Evolutionary conservation across 805 yeast species (phyloP).

Genomic region (Metschnikowia koreensis): DNA sequence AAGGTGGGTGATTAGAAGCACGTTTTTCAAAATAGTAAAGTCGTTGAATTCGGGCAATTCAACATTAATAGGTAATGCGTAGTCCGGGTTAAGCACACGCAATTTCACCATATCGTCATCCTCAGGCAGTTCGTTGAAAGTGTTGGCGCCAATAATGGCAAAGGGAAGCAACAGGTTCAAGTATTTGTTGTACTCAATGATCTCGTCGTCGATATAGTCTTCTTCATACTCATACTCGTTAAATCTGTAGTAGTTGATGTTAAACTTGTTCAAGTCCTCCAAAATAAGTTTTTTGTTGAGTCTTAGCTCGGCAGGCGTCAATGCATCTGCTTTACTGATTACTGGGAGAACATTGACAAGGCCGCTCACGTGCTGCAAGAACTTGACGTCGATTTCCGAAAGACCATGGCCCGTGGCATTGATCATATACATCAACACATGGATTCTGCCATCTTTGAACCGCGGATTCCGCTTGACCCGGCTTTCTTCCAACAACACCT

Average conservation of each 20-base stretch:
- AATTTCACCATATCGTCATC: slow-evolving; percentile 46
- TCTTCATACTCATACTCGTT: slow-evolving; percentile 56
- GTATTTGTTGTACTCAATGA: slow-evolving; percentile 62
- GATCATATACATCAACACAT: slow-evolving; percentile 49
- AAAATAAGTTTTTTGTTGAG: slow-evolving; percentile 69
- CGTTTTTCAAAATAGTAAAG: slow-evolving; percentile 74
- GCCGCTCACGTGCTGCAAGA: slow-evolving; percentile 40
- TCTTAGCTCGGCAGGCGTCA: slow-evolving; percentile 46
- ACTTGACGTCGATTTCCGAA: slow-evolving; percentile 40
- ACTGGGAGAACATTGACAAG: slow-evolving; percentile 45
- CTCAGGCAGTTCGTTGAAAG: slow-evolving; percentile 42
- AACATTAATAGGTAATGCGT: slow-evolving; percentile 57
- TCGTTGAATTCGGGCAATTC: slow-evolving; percentile 77
- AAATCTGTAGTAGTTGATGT: slow-evolving; percentile 72
- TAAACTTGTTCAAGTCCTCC: slow-evolving; percentile 71
- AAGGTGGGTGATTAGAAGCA: slow-evolving; percentile 78
- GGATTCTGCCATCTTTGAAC: slow-evolving; percentile 81
- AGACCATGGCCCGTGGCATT: slow-evolving; percentile 48
- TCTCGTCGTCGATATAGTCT: slow-evolving; percentile 57
- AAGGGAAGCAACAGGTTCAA: slow-evolving; percentile 65
- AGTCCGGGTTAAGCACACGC: slow-evolving; percentile 45
- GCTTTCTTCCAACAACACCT: slow-evolving; percentile 74
- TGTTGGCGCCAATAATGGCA: slow-evolving; percentile 68
- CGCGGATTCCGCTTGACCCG: slow-evolving; percentile 82
- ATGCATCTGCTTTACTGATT: slow-evolving; percentile 44